Base-by-base conservation (phyloP, 1,284 basidiomycete genomes). In the Ceratobasidium sp. region DNA sequence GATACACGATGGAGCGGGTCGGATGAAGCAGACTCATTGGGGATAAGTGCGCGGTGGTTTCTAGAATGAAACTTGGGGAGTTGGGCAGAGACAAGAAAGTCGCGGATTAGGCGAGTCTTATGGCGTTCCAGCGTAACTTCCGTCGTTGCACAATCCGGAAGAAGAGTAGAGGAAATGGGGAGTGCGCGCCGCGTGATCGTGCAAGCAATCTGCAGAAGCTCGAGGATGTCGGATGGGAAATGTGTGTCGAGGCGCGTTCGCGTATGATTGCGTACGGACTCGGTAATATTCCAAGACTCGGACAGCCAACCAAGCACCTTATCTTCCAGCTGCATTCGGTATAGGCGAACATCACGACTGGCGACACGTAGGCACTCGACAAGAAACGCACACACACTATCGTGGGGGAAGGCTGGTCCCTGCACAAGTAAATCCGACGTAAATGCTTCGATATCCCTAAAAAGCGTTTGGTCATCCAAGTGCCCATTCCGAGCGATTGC, bases 321-420 rank as follows among this genome's bases (percentile, higher is more conserved):
- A 74, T 94, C 92, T 75, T 93, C 91, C 15, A 96, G 80, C 38
- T 88, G 87, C 82, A 92, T 85, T 3, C 88, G 84, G 77, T 93
- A 93, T 7, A 96, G 79, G 20, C 89, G 84, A 50, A 90, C 88
- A 75, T 97, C 93, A 73, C 89, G 87, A 68, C 85, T 87, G 0
- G 92, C 87, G 17, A 90, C 79, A 25, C 80, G 82, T 34, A 96
- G 80, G 69, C 86, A 88, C 25, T 84, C 80, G 15, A 84, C 79
- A 50, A 98, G 81, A 76, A 98, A 91, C 55, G 82, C 80, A 80
- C 94, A 96, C 27, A 95, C 91, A 0, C 94, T 87, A 75, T 98
- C 96, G 74, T 85, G 90, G 0, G 93, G 91, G 73, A 86, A 88
- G 1, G 87, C 80, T 1, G 95, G 94, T 0, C 94, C 94, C 78